Evolutionary conservation across 2,329 filamentous ascomycete genomes (phyloP), one percentile per base, ranked within the genome.

Genomic region (Pestalotiopsis sp.): DNA sequence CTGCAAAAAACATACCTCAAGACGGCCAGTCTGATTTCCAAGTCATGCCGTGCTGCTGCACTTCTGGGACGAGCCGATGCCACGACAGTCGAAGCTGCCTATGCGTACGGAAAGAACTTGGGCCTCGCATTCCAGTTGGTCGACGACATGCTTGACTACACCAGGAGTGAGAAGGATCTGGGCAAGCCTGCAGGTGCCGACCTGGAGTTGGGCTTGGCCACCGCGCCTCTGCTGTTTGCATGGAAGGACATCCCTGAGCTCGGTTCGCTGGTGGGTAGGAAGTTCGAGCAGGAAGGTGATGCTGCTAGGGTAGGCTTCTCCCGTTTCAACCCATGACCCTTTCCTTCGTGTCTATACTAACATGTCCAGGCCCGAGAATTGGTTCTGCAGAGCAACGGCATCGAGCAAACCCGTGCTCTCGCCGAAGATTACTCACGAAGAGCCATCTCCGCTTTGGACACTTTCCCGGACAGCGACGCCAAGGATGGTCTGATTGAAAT

Each of bases 1-100:
- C 86, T 99, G 64, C 94, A 98, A 79, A 99, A 99, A 87, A 99
- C 96, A 36, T 99, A 99, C 78, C 88, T 99, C 74, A 99, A 99
- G 84, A 97, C 94, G 1, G 96, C 96, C 3, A 97, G 93, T 72
- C 84, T 99, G 75, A 98, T 99, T 78, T 97, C 93, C 78, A 99
- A 99, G 81, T 97, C 93, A 38, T 98, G 95, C 80, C 91, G 96
- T 64, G 94, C 95, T 0, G 90, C 96, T 2, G 95, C 96, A 2
- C 84, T 99, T 60, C 86, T 99, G 20, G 95, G 96, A 38, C 90
- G 93, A 14, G 89, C 91, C 41, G 88, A 94, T 41, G 86, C 87
- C 0, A 87, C 91, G 70, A 94, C 96, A 1, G 93, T 98, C 2
- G 95, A 99, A 73, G 93, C 94, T 11, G 93, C 95, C 2, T 99